Percentiles rank a stretch among this genome's conserved stretches.
These are phyloP conservation scores for Sphagnum tenellum DNA, from an alignment of 225 moss, liverwort and hornwort genomes.

Conservation along the genomic window DNA sequence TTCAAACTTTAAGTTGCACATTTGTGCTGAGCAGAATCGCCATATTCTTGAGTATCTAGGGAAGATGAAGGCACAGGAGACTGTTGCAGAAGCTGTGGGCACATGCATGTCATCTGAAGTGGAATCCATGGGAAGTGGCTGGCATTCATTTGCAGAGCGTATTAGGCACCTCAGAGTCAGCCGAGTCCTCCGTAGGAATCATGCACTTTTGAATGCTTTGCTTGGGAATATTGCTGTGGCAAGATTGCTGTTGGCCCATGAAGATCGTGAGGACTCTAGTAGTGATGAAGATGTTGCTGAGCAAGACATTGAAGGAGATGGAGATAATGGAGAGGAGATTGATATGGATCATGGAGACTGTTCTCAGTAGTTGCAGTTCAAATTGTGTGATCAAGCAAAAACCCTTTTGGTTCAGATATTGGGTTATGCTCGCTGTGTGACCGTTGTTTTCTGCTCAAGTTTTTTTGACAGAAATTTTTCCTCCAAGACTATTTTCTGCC, in stretches of 20 bases:
- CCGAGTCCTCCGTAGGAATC: conserved; percentile 35
- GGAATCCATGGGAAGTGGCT: conserved; percentile 24
- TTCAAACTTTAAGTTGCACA: conserved; percentile 28
- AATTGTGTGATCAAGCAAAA: too few relatives aligned
- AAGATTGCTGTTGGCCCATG: conserved; percentile 35
- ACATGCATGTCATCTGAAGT: conserved; percentile 21
- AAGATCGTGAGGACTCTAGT: conserved; percentile 18
- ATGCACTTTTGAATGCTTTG: conserved; percentile 30
- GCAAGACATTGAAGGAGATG: conserved; percentile 30
- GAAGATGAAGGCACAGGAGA: conserved; percentile 13
- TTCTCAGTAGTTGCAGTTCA: not conserved
- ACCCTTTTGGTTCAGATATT: too few relatives aligned
- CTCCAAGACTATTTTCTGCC: too few relatives aligned
- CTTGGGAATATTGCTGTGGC: conserved; percentile 41
- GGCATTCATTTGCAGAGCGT: conserved; percentile 48
- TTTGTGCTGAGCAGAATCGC: conserved; percentile 23
- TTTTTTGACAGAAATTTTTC: too few relatives aligned
- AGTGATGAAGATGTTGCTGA: conserved; percentile 38
- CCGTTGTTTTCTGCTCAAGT: too few relatives aligned
- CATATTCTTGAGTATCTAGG: conserved; percentile 40
- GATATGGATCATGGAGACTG: conserved; percentile 9
- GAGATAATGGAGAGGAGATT: conserved; percentile 15
- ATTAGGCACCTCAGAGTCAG: conserved; percentile 44
- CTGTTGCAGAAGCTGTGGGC: conserved; percentile 13
- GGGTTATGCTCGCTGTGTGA: too few relatives aligned